phyloP scores from a whole-genome alignment of 2,329 filamentous ascomycete species.

The Talaromyces sp. region DNA sequence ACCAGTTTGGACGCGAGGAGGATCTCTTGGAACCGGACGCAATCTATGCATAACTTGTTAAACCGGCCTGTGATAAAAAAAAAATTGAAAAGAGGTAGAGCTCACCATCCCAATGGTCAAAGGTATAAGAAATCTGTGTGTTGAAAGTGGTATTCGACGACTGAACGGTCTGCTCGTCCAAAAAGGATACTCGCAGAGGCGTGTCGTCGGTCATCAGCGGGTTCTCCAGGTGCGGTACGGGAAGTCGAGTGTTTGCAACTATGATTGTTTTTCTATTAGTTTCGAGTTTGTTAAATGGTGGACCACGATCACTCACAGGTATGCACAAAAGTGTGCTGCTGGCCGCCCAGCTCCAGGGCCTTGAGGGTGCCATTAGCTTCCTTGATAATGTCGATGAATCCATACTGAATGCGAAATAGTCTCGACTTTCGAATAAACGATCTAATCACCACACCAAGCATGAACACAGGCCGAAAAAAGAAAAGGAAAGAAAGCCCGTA shows the following conservation, averaged over 20 bases:
- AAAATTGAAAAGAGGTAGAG: background rate
- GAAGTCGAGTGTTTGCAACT: constrained; percentile 34
- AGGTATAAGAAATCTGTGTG: constrained; percentile 38
- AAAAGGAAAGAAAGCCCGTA: constrained; percentile 15
- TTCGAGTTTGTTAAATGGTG: background rate
- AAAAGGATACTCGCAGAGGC: constrained; percentile 36
- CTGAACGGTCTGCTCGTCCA: constrained; percentile 41
- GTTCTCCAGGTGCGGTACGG: constrained; percentile 39
- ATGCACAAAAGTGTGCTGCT: constrained; percentile 32
- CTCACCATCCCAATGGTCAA: constrained; percentile 36
- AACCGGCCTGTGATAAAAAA: background rate
- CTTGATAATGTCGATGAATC: constrained; percentile 35
- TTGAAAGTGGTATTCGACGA: constrained; percentile 32
- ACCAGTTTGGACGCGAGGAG: constrained; percentile 33
- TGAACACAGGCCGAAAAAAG: background rate
- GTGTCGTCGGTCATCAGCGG: constrained; percentile 30
- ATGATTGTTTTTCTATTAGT: background rate
- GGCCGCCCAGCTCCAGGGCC: constrained; percentile 34
- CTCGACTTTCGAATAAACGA: constrained; percentile 35
- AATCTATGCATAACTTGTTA: constrained; percentile 23
- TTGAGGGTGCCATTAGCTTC: constrained; percentile 31
- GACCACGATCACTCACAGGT: constrained; percentile 25
- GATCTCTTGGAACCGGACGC: constrained; percentile 36
- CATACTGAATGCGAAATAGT: constrained; percentile 36
- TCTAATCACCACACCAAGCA: constrained; percentile 14